These are phyloP conservation scores for Ceratocystis alfenasii DNA, from an alignment of 2,329 filamentous ascomycete species.

Conservation along the genomic window DNA sequence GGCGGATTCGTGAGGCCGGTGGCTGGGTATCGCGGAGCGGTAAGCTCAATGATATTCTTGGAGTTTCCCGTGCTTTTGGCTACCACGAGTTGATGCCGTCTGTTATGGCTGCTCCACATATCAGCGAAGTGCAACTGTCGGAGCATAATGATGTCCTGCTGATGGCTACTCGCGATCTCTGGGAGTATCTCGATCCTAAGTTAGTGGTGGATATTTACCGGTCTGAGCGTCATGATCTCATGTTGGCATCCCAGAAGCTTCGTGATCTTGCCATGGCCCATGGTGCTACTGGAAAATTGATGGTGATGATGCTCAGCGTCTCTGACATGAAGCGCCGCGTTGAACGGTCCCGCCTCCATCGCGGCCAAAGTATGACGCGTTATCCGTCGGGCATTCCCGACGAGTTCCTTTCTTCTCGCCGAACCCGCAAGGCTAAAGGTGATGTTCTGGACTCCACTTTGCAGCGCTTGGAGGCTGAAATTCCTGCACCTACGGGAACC, in stretches of 20 bases:
- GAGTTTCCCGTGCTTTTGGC: constrained; percentile 89
- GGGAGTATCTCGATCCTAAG: constrained; percentile 85
- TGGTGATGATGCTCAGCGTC: constrained; percentile 97
- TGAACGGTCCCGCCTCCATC: constrained; percentile 59
- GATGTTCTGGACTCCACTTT: constrained; percentile 75
- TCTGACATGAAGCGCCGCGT: constrained; percentile 74
- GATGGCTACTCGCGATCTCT: constrained; percentile 81
- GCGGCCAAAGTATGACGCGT: constrained; percentile 75
- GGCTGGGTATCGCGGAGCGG: constrained; percentile 94
- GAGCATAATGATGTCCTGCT: constrained; percentile 91
- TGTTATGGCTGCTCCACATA: constrained; percentile 80
- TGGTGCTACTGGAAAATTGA: constrained; percentile 85
- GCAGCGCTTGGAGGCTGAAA: constrained; percentile 75
- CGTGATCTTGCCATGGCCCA: constrained; percentile 92
- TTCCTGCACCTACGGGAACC: constrained; percentile 80
- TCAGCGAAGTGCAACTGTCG: constrained; percentile 63
- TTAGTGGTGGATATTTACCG: constrained; percentile 85
- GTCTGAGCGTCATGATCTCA: constrained; percentile 75
- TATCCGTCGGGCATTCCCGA: constrained; percentile 59
- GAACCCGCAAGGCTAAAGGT: constrained; percentile 50
- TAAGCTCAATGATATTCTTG: constrained; percentile 78
- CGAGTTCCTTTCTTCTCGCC: constrained; percentile 51
- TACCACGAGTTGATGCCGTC: constrained; percentile 87
- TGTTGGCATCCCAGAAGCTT: constrained; percentile 89
- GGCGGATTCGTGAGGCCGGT: constrained; percentile 84